phyloP scores from a whole-genome alignment of 1,139 yeast genomes.

The Geotrichum cucujoidarum region DNA sequence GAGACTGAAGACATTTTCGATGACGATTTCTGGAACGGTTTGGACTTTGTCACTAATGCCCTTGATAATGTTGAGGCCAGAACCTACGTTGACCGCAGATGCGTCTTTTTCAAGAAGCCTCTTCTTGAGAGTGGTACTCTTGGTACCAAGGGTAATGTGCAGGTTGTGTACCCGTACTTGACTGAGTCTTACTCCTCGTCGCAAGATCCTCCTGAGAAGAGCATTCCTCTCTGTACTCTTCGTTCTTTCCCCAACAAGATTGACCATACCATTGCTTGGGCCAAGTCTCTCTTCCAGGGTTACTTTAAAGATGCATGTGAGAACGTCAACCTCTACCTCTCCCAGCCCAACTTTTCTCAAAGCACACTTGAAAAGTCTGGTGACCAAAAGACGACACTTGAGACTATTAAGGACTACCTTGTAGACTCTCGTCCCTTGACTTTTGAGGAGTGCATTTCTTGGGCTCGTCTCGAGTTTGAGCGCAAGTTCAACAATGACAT shows the following conservation, averaged over 20 bases:
- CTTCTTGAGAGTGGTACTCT: slow-evolving; percentile 93
- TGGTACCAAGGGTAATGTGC: slow-evolving; percentile 98
- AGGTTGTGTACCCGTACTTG: slow-evolving; percentile 85
- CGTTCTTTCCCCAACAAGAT: slow-evolving; percentile 97
- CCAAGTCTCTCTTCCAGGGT: slow-evolving; percentile 92
- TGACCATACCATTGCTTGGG: slow-evolving; percentile 99
- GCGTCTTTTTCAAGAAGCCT: slow-evolving; percentile 88
- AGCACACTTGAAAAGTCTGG: slow-evolving; percentile 85
- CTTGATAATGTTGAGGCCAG: slow-evolving; percentile 96
- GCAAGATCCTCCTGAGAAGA: slow-evolving; percentile 97
- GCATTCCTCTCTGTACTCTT: slow-evolving; percentile 93
- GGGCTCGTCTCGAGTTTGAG: slow-evolving; percentile 94
- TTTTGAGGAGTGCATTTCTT: slow-evolving; percentile 87
- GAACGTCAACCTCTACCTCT: slow-evolving; percentile 81
- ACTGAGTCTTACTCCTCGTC: slow-evolving; percentile 95
- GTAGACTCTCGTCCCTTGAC: slow-evolving; percentile 73
- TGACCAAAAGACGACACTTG: slow-evolving; percentile 81
- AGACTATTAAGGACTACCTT: slow-evolving; percentile 67
- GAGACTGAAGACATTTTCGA: slow-evolving; percentile 86
- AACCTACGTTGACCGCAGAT: slow-evolving; percentile 94
- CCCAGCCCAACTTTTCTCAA: slow-evolving; percentile 91
- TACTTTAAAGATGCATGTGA: slow-evolving; percentile 86
- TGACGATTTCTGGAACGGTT: slow-evolving; percentile 76
- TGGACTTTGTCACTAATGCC: slow-evolving; percentile 92
- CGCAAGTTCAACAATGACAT: slow-evolving; percentile 79